These are phyloP conservation scores for Gossypium stocksii DNA, from an alignment of 345 rosid species.

Conservation along the genomic window DNA sequence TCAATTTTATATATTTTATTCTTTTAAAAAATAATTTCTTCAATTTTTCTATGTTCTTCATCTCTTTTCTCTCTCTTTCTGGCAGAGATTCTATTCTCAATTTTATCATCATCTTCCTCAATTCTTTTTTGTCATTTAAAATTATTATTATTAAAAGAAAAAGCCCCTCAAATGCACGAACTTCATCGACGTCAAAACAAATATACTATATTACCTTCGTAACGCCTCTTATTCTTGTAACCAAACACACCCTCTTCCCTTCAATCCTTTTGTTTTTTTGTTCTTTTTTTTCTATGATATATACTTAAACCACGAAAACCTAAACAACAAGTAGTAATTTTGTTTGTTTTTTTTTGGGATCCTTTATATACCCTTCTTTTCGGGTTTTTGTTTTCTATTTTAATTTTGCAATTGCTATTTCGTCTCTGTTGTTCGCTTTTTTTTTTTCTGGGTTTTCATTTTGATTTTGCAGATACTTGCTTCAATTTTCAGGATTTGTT, in stretches of 20 bases:
- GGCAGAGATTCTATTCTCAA: not conserved
- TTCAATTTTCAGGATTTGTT: not conserved
- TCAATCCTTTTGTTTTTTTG: too few species aligned
- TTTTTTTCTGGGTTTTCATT: not conserved
- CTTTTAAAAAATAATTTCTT: not conserved
- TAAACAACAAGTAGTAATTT: not conserved
- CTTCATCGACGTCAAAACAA: not conserved
- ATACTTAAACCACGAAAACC: not conserved
- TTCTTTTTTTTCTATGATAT: too few species aligned
- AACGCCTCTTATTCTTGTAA: not conserved
- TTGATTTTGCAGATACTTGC: conserved; percentile 7
- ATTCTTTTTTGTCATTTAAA: not conserved
- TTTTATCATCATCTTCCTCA: not conserved
- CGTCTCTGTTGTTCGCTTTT: not conserved
- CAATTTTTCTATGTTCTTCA: not conserved
- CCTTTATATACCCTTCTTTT: not conserved
- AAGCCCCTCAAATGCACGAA: conserved; percentile 4
- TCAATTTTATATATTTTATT: too few species aligned
- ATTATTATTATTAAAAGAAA: not conserved
- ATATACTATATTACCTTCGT: not conserved
- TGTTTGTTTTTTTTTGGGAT: not conserved
- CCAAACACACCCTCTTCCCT: not conserved
- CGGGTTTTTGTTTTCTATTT: not conserved
- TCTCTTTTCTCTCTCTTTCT: not conserved
- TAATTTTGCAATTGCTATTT: not conserved